Conservation (phyloP, 2,329 filamentous ascomycete species). For the Xylaria sp. region DNA sequence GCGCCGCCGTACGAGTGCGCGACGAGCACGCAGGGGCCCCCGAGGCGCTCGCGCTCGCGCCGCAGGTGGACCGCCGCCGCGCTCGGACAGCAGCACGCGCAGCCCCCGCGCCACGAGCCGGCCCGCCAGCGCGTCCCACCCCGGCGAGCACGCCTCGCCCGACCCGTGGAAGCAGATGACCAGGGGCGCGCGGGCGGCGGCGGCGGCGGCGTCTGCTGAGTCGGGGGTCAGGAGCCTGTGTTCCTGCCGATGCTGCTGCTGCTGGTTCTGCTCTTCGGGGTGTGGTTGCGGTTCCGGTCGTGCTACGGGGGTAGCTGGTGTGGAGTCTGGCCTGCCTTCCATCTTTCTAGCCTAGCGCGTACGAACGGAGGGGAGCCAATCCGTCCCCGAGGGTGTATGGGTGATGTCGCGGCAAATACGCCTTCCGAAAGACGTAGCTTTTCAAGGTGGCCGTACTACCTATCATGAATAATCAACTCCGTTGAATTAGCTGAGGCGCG, state of each 20-base stretch:
- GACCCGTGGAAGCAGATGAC: constrained; percentile 38
- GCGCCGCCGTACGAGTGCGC: constrained; percentile 38
- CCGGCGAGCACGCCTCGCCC: constrained; percentile 31
- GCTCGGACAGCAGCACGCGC: constrained; percentile 31
- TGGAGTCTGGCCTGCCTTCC: too few species aligned
- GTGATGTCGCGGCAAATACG: too few species aligned
- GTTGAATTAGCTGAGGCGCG: too few species aligned
- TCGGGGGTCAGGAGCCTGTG: constrained; percentile 8
- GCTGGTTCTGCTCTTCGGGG: neutral
- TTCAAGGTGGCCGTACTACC: too few species aligned
- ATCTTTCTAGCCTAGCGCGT: too few species aligned
- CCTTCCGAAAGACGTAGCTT: too few species aligned
- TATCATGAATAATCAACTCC: too few species aligned
- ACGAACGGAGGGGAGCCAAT: too few species aligned
- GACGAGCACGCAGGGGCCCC: constrained; percentile 31
- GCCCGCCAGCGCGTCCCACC: constrained; percentile 29
- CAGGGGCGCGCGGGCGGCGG: constrained; percentile 21
- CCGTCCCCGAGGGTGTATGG: too few species aligned
- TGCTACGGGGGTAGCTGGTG: neutral
- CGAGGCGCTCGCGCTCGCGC: constrained; percentile 8
- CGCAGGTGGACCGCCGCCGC: constrained; percentile 20
- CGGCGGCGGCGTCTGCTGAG: neutral
- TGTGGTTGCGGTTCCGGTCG: neutral
- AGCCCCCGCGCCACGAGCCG: constrained; percentile 16
- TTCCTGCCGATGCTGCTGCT: neutral